Evolutionary conservation across 208 protist genomes (phyloP).

Genomic region (Wallacemonas collosoma): DNA sequence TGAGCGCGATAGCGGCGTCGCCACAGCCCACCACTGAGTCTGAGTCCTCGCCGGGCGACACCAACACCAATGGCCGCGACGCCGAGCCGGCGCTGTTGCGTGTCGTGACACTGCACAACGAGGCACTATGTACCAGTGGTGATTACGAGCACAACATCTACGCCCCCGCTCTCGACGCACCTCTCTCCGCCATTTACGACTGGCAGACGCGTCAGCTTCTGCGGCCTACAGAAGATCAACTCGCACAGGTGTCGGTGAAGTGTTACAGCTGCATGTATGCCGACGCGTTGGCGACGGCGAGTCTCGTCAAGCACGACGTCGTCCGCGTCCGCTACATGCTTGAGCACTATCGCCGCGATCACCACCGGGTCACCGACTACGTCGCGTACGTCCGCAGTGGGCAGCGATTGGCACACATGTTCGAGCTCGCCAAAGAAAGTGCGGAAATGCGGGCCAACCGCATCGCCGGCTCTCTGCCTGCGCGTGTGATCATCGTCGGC

Average conservation of each 20-base stretch:
- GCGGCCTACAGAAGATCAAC: slow-evolving; percentile 21
- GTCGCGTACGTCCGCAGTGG: slow-evolving; percentile 37
- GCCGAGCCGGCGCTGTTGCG: slow-evolving; percentile 23
- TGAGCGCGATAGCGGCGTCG: background rate
- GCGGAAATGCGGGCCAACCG: slow-evolving; percentile 29
- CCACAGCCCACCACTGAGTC: too few species aligned
- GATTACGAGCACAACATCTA: slow-evolving; percentile 51
- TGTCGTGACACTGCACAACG: slow-evolving; percentile 39
- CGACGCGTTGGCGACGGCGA: slow-evolving; percentile 56
- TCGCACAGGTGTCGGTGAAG: slow-evolving; percentile 52
- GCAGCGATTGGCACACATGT: slow-evolving; percentile 48
- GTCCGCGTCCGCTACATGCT: slow-evolving; percentile 44
- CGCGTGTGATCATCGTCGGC: slow-evolving; percentile 63
- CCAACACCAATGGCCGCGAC: too few species aligned
- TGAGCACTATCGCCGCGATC: slow-evolving; percentile 40
- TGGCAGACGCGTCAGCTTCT: slow-evolving; percentile 35
- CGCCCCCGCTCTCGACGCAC: background rate
- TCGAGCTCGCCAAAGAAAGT: slow-evolving; percentile 50
- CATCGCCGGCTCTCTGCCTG: slow-evolving; percentile 36
- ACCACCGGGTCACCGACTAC: slow-evolving; percentile 63
- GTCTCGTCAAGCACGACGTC: slow-evolving; percentile 42
- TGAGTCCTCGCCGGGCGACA: too few species aligned
- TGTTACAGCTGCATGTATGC: slow-evolving; percentile 60
- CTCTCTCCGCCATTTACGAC: slow-evolving; percentile 38
- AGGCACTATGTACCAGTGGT: slow-evolving; percentile 49